These are phyloP conservation scores for Lipomyces yamanashiensis DNA, from an alignment of 805 yeast genomes.

Conservation along the genomic window DNA sequence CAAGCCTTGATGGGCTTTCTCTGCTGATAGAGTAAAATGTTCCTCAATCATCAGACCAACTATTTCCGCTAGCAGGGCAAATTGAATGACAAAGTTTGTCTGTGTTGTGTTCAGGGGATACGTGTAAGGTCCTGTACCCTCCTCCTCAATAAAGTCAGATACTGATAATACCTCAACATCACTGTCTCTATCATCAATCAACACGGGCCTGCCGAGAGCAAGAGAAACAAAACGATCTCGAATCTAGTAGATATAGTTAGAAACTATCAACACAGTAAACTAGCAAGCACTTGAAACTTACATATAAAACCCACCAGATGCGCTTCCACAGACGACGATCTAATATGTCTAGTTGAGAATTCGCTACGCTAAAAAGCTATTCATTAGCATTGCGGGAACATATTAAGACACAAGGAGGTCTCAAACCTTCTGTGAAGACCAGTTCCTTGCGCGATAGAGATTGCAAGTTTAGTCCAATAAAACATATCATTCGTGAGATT, in stretches of 20 bases:
- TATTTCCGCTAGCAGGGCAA: conserved; percentile 68
- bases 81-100: conserved; percentile 62
- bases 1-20: conserved; percentile 51
- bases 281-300: conserved; percentile 34
- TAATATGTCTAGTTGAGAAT: conserved; percentile 47
- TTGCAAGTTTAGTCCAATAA: conserved; percentile 72
- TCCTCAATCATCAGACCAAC: conserved; percentile 69
- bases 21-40: conserved; percentile 72
- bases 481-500: conserved; percentile 66
- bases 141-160: conserved; percentile 66
- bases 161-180: conserved; percentile 71
- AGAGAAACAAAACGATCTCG: conserved; percentile 71
- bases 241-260: background rate
- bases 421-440: conserved; percentile 61
- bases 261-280: no score
- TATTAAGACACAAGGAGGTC: background rate
- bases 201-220: conserved; percentile 73
- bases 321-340: conserved; percentile 61
- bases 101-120: conserved; percentile 55
- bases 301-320: conserved; percentile 77
- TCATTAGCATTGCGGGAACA: background rate
- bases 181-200: conserved; percentile 70
- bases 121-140: conserved; percentile 48
- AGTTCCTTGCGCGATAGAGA: conserved; percentile 70
- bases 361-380: conserved; percentile 41